Evolutionary conservation across 2,329 filamentous ascomycete genomes (phyloP), one percentile per base, ranked within the genome.

Genomic region (Arthrinium phaeospermum): DNA sequence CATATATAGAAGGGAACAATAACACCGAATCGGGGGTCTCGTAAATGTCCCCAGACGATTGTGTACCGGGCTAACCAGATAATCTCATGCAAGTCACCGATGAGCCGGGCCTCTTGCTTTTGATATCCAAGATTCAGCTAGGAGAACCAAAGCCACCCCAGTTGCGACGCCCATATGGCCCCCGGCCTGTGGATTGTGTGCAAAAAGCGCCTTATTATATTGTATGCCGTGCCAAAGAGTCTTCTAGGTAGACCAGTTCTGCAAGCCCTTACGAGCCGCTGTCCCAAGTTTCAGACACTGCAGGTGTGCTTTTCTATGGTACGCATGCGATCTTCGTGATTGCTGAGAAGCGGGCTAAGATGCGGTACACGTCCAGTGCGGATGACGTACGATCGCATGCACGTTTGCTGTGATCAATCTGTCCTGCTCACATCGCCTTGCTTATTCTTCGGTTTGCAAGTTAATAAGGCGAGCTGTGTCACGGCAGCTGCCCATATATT

Each of bases 301-400:
- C 46, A 49, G 22, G 19, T 49, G 34, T 22, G 30, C 51, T 61
- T 30, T 61, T 64, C 53, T 3, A n/a, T 7, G 34, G 1, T 41
- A 10, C 37, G 37, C 37, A 10, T 10, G 10, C 10, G 57, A 19
- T 37, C n/a, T 64, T 64, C 34, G 57, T 41, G 57, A 64, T 64
- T 41, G 34, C 19, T 61, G 27, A 57, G 16, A 27, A 27, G 27
- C 46, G 46, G 16, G 46, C n/a, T 14, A 64, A n/a, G 8, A 41
- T 30, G 57, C 19, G 34, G 57, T 5, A 41, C 19, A 22, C 16
- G 4, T 30, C 34, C 34, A 6, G 57, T 37, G 34, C n/a, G 10
- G 19, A 64, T 64, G 57, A 64, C 57, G 57, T 64, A 64, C 57
- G 34, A 64, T 24, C 57, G 34, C 34, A 41, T 64, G 57, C 57